phyloP scores from a whole-genome alignment of 2,329 filamentous ascomycete species.

The Teratosphaeria pseudoeucalypti region DNA sequence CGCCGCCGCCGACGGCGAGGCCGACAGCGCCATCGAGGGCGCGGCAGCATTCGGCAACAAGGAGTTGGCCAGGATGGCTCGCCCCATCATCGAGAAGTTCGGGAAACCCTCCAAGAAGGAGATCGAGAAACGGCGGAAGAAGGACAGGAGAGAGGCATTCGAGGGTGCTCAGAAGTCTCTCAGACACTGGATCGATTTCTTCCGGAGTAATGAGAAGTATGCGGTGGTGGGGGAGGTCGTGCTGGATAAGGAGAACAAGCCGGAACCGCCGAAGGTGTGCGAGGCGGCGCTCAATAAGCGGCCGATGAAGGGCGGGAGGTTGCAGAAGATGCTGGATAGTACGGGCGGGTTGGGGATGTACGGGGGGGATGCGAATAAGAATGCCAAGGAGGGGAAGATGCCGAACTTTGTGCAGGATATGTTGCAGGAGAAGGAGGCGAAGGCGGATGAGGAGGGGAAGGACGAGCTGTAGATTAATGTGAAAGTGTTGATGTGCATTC shows the following conservation, averaged over 20 bases:
- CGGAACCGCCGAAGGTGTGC: slow-evolving; percentile 16
- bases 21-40: background rate
- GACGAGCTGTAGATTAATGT: background rate
- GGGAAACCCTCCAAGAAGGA: slow-evolving; percentile 11
- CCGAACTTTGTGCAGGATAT: background rate
- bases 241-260: slow-evolving; percentile 10
- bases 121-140: slow-evolving; percentile 10
- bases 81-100: slow-evolving; percentile 16
- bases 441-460: background rate
- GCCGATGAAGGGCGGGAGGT: slow-evolving; percentile 18
- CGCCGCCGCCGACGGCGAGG: slow-evolving; percentile 10
- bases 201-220: slow-evolving; percentile 16
- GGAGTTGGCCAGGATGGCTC: slow-evolving; percentile 16
- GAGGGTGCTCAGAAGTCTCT: slow-evolving; percentile 54
- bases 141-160: slow-evolving; percentile 39
- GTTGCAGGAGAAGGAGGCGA: background rate
- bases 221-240: slow-evolving; percentile 15
- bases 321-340: background rate
- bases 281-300: slow-evolving; percentile 21
- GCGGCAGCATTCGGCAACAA: slow-evolving; percentile 3
- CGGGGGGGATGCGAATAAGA: background rate
- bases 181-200: slow-evolving; percentile 48
- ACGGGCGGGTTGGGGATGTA: background rate
- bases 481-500: background rate
- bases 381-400: background rate